phyloP scores from a whole-genome alignment of 306 rosid species.

The Ochetophila trinervis region DNA sequence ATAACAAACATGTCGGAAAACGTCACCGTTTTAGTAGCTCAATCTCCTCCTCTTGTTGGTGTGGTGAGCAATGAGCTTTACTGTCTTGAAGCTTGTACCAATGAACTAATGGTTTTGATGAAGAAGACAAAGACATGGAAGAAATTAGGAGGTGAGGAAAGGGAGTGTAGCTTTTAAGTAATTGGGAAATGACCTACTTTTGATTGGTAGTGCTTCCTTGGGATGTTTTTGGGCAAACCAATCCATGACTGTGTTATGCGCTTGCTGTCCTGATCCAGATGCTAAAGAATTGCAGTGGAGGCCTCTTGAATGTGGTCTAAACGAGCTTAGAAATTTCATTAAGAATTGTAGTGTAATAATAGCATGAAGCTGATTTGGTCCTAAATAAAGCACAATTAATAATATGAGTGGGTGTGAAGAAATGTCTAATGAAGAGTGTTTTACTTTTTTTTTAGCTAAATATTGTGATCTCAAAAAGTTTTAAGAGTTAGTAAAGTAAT shows the following conservation, averaged over 20 bases:
- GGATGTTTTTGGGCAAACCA: slow-evolving; percentile 17
- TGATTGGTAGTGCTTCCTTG: slow-evolving; percentile 48
- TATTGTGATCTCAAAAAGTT: too few relatives aligned
- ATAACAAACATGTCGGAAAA: slow-evolving; percentile 55
- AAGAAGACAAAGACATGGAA: slow-evolving; percentile 57
- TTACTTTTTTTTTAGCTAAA: too few relatives aligned
- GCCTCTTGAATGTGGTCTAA: slow-evolving; percentile 43
- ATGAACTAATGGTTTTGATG: slow-evolving; percentile 60
- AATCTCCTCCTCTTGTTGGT: slow-evolving; percentile 74
- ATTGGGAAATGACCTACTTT: slow-evolving; percentile 67
- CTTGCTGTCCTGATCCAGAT: slow-evolving; percentile 57
- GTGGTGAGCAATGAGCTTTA: slow-evolving; percentile 65
- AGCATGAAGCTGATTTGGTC: slow-evolving; percentile 33
- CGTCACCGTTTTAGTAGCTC: slow-evolving; percentile 25
- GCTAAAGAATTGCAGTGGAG: slow-evolving; percentile 55
- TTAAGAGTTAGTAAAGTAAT: too few relatives aligned
- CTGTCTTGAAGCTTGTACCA: slow-evolving; percentile 50
- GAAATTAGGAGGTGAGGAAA: slow-evolving; percentile 64
- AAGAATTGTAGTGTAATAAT: slow-evolving; percentile 76
- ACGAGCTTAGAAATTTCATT: slow-evolving; percentile 51
- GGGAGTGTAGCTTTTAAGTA: slow-evolving; percentile 89
- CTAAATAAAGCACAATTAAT: neutral
- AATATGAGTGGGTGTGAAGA: neutral
- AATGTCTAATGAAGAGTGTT: neutral
- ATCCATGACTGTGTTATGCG: slow-evolving; percentile 38